A percentile compares a stretch with the other conserved stretches of the same genome.
phyloP scores from a whole-genome alignment of 2,329 filamentous ascomycete genomes.

The Colletotrichum sp. region DNA sequence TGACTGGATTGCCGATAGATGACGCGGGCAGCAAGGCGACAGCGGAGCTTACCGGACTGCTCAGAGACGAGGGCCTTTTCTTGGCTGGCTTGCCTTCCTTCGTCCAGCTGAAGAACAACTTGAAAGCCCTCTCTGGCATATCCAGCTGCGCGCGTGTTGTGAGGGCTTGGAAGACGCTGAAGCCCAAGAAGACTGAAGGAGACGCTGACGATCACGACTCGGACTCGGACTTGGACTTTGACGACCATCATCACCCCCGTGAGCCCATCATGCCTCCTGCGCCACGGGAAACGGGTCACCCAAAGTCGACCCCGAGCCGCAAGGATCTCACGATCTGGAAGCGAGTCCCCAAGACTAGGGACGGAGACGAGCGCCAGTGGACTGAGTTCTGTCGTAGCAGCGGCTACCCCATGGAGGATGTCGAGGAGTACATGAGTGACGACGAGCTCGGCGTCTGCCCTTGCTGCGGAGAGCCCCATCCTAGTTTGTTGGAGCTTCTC shows the following conservation, averaged over 20 bases:
- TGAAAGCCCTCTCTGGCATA: slow-evolving; percentile 44
- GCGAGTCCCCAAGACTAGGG: slow-evolving; percentile 47
- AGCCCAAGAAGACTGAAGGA: slow-evolving; percentile 24
- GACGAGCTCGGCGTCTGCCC: slow-evolving; percentile 36
- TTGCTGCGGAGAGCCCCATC: slow-evolving; percentile 44
- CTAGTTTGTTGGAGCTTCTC: slow-evolving; percentile 36
- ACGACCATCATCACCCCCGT: slow-evolving; percentile 32
- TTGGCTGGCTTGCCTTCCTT: slow-evolving; percentile 50
- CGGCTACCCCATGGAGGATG: slow-evolving; percentile 31
- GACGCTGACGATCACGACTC: slow-evolving; percentile 21
- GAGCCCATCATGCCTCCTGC: slow-evolving; percentile 41
- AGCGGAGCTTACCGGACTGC: slow-evolving; percentile 53
- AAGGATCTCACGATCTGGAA: slow-evolving; percentile 57
- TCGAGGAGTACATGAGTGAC: slow-evolving; percentile 37
- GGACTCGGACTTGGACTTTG: slow-evolving; percentile 28
- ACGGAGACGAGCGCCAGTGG: slow-evolving; percentile 48
- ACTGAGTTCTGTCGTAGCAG: slow-evolving; percentile 48
- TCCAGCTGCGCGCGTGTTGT: slow-evolving; percentile 49
- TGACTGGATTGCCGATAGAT: slow-evolving; percentile 57
- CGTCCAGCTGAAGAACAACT: slow-evolving; percentile 41
- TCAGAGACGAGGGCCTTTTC: slow-evolving; percentile 58
- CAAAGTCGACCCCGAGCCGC: slow-evolving; percentile 36
- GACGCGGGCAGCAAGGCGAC: slow-evolving; percentile 51
- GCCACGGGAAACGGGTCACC: slow-evolving; percentile 46
- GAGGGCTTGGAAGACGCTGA: slow-evolving; percentile 43